Evolutionary conservation across 2,329 filamentous ascomycete genomes (phyloP).

Genomic region (Fusarium xylarioides): DNA sequence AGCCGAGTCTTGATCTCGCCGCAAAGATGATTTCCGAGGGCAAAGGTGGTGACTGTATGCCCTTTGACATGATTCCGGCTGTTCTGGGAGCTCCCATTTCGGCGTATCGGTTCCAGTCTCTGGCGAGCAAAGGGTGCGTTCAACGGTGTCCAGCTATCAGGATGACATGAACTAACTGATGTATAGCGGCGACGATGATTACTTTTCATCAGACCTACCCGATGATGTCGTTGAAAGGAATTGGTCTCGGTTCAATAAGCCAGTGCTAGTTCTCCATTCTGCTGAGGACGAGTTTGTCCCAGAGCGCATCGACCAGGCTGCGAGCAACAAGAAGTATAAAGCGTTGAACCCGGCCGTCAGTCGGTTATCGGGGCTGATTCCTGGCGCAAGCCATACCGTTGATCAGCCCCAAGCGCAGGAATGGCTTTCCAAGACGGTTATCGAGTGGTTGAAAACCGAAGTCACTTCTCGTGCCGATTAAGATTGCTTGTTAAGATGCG

Average conservation of each 20-base stretch:
- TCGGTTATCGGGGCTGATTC: conserved; percentile 61
- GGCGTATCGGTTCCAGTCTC: conserved; percentile 62
- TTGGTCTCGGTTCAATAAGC: conserved; percentile 71
- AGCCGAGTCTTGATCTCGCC: conserved; percentile 59
- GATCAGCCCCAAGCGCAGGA: conserved; percentile 54
- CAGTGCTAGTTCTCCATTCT: conserved; percentile 72
- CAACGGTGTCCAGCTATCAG: not conserved
- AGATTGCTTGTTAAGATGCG: not conserved
- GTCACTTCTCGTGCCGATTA: not conserved
- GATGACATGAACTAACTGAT: not conserved
- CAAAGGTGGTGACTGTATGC: conserved; percentile 64
- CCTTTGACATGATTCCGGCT: conserved; percentile 53
- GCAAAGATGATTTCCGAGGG: conserved; percentile 64
- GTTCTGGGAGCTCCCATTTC: conserved; percentile 58
- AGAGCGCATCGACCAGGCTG: conserved; percentile 62
- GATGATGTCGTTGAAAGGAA: conserved; percentile 64
- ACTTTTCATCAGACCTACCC: conserved; percentile 82
- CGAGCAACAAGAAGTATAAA: conserved; percentile 67
- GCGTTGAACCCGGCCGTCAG: conserved; percentile 57
- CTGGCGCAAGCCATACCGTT: conserved; percentile 62
- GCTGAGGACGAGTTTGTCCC: conserved; percentile 74
- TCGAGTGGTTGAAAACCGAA: conserved; percentile 53
- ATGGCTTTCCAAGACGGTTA: conserved; percentile 60
- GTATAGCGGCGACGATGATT: conserved; percentile 78
- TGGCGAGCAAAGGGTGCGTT: conserved; percentile 60